Conservation (phyloP, 2,329 filamentous ascomycete species). For the Ilyonectria robusta region DNA sequence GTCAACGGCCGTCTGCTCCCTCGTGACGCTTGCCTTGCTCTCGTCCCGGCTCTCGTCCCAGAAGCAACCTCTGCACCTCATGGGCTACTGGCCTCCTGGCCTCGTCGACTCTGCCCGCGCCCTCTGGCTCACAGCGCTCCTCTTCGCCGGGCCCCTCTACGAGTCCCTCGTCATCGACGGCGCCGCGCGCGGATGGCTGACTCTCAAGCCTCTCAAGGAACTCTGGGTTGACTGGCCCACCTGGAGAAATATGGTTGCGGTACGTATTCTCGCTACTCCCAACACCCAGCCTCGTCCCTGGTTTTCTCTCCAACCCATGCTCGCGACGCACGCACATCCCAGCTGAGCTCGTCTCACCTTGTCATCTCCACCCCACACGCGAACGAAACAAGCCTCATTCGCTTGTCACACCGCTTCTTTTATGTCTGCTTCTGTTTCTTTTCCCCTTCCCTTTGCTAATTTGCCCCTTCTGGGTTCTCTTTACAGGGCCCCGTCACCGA, state of each 20-base stretch:
- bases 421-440: neutral
- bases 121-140: conserved; percentile 79
- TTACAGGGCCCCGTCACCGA: conserved; percentile 87
- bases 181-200: conserved; percentile 75
- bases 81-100: conserved; percentile 87
- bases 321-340: conserved; percentile 18
- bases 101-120: conserved; percentile 73
- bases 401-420: conserved; percentile 42
- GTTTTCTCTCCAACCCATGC: conserved; percentile 30
- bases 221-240: conserved; percentile 81
- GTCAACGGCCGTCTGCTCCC: conserved; percentile 78
- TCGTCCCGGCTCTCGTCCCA: conserved; percentile 60
- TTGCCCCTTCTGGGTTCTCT: conserved; percentile 26
- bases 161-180: conserved; percentile 82
- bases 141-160: conserved; percentile 90
- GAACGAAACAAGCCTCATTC: conserved; percentile 30
- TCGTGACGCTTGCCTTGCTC: conserved; percentile 74
- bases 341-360: conserved; percentile 28
- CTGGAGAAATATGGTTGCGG: conserved; percentile 90
- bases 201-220: conserved; percentile 68
- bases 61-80: conserved; percentile 71
- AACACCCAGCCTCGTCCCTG: neutral
- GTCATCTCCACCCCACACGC: conserved; percentile 18
- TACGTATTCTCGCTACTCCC: conserved; percentile 61
- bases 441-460: conserved; percentile 18